Evolutionary conservation across 305 asterid species (phyloP).

Genomic region (Fraxinus baroniana): DNA sequence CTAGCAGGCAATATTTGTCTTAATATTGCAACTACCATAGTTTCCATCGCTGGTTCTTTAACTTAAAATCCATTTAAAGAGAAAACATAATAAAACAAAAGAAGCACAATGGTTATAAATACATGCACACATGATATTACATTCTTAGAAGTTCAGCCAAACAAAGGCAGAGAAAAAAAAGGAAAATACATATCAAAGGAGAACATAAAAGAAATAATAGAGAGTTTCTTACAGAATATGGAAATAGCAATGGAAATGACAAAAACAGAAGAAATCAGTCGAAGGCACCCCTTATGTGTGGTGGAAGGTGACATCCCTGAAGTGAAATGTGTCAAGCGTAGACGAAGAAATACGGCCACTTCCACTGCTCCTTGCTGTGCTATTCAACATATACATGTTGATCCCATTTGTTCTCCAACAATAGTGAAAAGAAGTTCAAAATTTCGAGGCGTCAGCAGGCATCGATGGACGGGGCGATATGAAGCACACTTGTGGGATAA

Average conservation of each 20-base stretch:
- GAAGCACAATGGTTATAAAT: constrained; percentile 19
- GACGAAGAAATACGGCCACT: constrained; percentile 39
- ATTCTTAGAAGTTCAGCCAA: background rate
- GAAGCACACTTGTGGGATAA: constrained; percentile 91
- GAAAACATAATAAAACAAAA: constrained; percentile 35
- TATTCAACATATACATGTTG: constrained; percentile 27
- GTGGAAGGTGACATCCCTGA: constrained; percentile 31
- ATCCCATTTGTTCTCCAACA: constrained; percentile 33
- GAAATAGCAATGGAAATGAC: constrained; percentile 32
- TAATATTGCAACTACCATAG: constrained; percentile 23
- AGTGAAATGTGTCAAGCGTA: constrained; percentile 35
- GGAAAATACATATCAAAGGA: background rate
- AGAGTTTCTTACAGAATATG: constrained; percentile 7
- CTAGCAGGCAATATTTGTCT: background rate
- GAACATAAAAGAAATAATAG: background rate
- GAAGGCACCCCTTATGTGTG: constrained; percentile 17
- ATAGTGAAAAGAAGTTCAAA: constrained; percentile 74
- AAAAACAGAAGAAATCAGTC: constrained; percentile 38
- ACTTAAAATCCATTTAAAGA: constrained; percentile 24
- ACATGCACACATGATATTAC: constrained; percentile 8
- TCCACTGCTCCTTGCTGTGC: background rate
- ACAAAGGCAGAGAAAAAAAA: background rate
- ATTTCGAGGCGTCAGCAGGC: constrained; percentile 76
- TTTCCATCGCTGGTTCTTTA: constrained; percentile 33
- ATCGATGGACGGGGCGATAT: constrained; percentile 75